These are phyloP conservation scores for Calonectria pseudoreteaudii DNA, from an alignment of 2,329 filamentous ascomycete species.

Conservation along the genomic window DNA sequence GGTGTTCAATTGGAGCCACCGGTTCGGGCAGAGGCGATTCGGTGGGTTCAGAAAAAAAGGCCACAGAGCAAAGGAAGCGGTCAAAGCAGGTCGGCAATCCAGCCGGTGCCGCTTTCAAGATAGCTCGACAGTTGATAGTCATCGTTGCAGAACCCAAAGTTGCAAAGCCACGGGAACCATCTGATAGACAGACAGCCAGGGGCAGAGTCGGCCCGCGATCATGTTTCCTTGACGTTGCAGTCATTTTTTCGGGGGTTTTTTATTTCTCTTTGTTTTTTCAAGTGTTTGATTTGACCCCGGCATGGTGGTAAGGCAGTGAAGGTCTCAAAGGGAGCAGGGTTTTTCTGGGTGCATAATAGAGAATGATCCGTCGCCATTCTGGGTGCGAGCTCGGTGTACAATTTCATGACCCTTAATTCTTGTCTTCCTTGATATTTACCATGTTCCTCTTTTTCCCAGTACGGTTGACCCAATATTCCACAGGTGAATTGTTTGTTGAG, in stretches of 20 bases:
- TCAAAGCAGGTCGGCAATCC: slow-evolving; percentile 39
- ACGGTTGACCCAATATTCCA: not conserved
- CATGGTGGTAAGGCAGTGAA: slow-evolving; percentile 43
- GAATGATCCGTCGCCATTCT: slow-evolving; percentile 41
- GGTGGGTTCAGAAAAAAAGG: slow-evolving; percentile 33
- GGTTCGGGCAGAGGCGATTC: slow-evolving; percentile 27
- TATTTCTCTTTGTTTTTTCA: slow-evolving; percentile 28
- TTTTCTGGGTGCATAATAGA: slow-evolving; percentile 46
- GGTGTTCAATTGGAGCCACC: slow-evolving; percentile 36
- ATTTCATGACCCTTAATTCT: not conserved
- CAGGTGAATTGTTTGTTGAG: not conserved
- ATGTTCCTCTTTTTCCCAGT: not conserved
- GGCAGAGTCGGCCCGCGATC: slow-evolving; percentile 40
- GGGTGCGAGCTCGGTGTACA: slow-evolving; percentile 29
- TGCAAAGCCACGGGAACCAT: slow-evolving; percentile 40
- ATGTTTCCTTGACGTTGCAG: slow-evolving; percentile 39
- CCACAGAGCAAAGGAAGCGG: slow-evolving; percentile 43
- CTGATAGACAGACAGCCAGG: slow-evolving; percentile 46
- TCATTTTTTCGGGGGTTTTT: slow-evolving; percentile 32
- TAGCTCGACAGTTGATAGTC: slow-evolving; percentile 45
- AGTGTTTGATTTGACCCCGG: slow-evolving; percentile 29
- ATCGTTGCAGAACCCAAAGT: slow-evolving; percentile 40
- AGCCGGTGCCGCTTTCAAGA: slow-evolving; percentile 44
- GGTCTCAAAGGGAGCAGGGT: slow-evolving; percentile 41
- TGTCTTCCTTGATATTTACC: not conserved